Percentiles rank a stretch among this genome's conserved stretches.
phyloP scores from a whole-genome alignment of 2,329 filamentous ascomycete species.

The Pseudogymnoascus sp. region DNA sequence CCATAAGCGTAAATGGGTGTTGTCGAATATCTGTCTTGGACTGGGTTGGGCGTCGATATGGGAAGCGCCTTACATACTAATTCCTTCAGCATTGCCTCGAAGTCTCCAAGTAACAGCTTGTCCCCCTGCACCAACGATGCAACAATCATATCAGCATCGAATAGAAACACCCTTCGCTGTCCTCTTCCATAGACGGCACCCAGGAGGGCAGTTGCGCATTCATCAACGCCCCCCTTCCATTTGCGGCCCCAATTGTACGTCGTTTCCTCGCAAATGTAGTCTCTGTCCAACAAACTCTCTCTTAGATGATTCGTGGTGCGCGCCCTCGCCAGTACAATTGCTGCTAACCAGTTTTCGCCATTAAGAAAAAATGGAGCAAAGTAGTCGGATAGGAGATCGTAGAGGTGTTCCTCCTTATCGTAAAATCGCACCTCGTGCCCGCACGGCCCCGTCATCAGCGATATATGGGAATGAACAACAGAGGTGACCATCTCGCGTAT shows the following conservation, averaged over 20 bases:
- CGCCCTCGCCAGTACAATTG: not conserved
- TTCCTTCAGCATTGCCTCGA: not conserved
- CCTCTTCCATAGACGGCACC: not conserved
- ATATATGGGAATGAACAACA: not conserved
- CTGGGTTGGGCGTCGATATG: not conserved
- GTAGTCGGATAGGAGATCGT: not conserved
- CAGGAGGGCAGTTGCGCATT: not conserved
- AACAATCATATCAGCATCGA: not conserved
- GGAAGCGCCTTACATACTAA: not conserved
- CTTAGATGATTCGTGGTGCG: not conserved
- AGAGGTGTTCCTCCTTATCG: not conserved
- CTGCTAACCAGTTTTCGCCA: not conserved
- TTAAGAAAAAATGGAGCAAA: not conserved
- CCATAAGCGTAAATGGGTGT: not conserved
- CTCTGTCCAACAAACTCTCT: not conserved
- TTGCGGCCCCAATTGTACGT: not conserved
- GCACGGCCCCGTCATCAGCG: not conserved
- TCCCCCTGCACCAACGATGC: not conserved
- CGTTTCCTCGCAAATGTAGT: not conserved
- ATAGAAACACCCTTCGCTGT: not conserved
- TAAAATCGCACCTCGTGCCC: not conserved
- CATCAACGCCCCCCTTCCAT: not conserved
- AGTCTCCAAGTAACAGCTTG: not conserved
- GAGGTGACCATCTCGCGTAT: not conserved
- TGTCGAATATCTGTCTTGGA: not conserved